phyloP scores from a whole-genome alignment of 805 yeast species.

The Saturnispora ahearnii region DNA sequence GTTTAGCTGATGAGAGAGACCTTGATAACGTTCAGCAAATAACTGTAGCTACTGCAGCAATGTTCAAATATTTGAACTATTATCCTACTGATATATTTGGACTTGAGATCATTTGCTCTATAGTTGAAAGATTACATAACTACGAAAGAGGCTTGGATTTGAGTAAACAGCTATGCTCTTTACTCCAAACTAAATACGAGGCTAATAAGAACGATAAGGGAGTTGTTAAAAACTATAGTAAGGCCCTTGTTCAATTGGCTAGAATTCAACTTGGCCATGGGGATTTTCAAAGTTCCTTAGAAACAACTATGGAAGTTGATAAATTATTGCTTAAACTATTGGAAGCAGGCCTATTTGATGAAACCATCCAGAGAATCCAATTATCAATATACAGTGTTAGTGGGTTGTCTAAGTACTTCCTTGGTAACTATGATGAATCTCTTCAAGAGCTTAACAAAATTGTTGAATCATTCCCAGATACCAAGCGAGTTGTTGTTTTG shows the following conservation, averaged over 20 bases:
- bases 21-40: constrained; percentile 54
- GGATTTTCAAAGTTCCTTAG: constrained; percentile 50
- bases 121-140: constrained; percentile 63
- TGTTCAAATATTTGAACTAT: constrained; percentile 53
- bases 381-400: constrained; percentile 58
- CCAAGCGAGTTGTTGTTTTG: constrained; percentile 59
- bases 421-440: constrained; percentile 53
- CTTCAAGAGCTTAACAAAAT: constrained; percentile 58
- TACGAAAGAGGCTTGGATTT: constrained; percentile 44
- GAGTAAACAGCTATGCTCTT: constrained; percentile 36
- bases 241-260: constrained; percentile 61
- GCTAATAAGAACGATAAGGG: constrained; percentile 9
- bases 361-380: constrained; percentile 26
- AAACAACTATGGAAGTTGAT: constrained; percentile 46
- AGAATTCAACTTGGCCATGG: constrained; percentile 57
- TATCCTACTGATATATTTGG: constrained; percentile 52
- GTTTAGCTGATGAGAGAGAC: constrained; percentile 38
- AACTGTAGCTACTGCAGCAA: constrained; percentile 57
- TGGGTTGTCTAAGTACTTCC: constrained; percentile 67
- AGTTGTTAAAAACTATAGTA: constrained; percentile 42
- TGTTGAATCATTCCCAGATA: constrained; percentile 45
- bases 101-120: constrained; percentile 41
- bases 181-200: constrained; percentile 27
- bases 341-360: constrained; percentile 30
- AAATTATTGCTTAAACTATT: constrained; percentile 33